A percentile compares a stretch with the other conserved stretches of the same genome.
Evolutionary conservation across 352 stramenopile genomes (phyloP).

Genomic region (Phytophthora brassicae): DNA sequence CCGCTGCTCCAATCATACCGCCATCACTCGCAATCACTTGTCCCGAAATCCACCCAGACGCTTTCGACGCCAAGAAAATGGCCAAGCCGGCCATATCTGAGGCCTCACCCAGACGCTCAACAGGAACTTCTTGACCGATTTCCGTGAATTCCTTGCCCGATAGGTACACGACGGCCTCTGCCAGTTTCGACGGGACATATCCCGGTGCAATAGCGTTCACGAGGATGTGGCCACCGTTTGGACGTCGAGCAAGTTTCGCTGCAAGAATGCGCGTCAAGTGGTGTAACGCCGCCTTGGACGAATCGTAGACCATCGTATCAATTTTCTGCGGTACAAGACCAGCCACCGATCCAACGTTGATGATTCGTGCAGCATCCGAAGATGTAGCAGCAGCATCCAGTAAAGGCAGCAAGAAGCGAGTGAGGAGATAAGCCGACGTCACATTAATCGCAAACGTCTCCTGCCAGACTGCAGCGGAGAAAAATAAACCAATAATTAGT

Average conservation of each 20-base stretch:
- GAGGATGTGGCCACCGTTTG: slow-evolving; percentile 88
- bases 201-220: slow-evolving; percentile 96
- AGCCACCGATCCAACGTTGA: slow-evolving; percentile 75
- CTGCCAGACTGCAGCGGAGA: slow-evolving; percentile 77
- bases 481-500: slow-evolving; percentile 12
- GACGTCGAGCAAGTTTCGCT: slow-evolving; percentile 83
- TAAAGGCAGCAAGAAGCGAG: slow-evolving; percentile 87
- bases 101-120: slow-evolving; percentile 79
- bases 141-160: slow-evolving; percentile 50
- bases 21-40: slow-evolving; percentile 92
- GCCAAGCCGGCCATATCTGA: slow-evolving; percentile 93
- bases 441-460: slow-evolving; percentile 94
- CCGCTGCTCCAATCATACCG: slow-evolving; percentile 59
- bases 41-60: slow-evolving; percentile 91
- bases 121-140: slow-evolving; percentile 73
- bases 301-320: slow-evolving; percentile 93
- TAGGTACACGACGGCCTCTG: slow-evolving; percentile 64
- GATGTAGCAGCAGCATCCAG: slow-evolving; percentile 69
- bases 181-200: slow-evolving; percentile 92
- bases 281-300: slow-evolving; percentile 94
- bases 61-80: slow-evolving; percentile 91
- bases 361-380: slow-evolving; percentile 54
- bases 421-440: slow-evolving; percentile 94
- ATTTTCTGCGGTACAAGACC: slow-evolving; percentile 87
- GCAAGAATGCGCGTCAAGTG: slow-evolving; percentile 92